Base-by-base conservation (phyloP, 2,329 filamentous ascomycete species). In the Zymoseptoria crescenta region DNA sequence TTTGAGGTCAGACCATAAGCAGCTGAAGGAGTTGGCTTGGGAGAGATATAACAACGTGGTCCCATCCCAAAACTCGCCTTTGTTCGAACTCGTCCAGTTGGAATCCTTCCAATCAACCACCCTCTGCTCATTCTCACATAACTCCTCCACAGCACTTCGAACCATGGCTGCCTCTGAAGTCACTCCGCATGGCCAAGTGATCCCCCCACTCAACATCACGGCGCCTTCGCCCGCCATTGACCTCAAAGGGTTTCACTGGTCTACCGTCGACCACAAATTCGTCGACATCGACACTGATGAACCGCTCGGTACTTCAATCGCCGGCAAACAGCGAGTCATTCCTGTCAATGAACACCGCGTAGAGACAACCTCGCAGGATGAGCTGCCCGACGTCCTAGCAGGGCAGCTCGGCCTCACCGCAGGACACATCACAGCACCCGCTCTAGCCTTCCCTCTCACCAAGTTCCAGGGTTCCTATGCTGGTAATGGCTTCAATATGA, bases 401-500 rank as follows among this genome's bases (percentile, higher is more conserved):
- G 20, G 28, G 9, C 54, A 56, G 35, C 48, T 56, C 4, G 54
- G 41, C 35, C 24, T 56, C 54, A 56, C 35, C 3, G 8, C 24
- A 2, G 9, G 5, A 28, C 54, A 41, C 7, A 56, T 48, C 20
- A 27, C 54, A 28, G 54, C 54, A 49, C 54, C 54, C n/a, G 20
- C 54, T 28, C 24, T 24, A 24, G 24, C 24, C 24, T 56, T 56
- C 19, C 54, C 54, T 16, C 48, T 56, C 10, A 56, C 19, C 16
- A 16, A 21, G 20, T 68, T 67, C 45, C 30, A 58, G 41, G 56
- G 59, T 9, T 45, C 63, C 0, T 76, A 69, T 49, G 60, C 58
- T 9, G 75, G 75, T 0, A 68, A 61, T 1, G 74, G 75, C 3
- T 73, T 76, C 63, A 76, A 76, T 59, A 67, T 68, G 1, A 75